Base-by-base conservation (phyloP, 495 filamentous ascomycete genomes). In the Aspergillus sclerotiicarbonarius region DNA sequence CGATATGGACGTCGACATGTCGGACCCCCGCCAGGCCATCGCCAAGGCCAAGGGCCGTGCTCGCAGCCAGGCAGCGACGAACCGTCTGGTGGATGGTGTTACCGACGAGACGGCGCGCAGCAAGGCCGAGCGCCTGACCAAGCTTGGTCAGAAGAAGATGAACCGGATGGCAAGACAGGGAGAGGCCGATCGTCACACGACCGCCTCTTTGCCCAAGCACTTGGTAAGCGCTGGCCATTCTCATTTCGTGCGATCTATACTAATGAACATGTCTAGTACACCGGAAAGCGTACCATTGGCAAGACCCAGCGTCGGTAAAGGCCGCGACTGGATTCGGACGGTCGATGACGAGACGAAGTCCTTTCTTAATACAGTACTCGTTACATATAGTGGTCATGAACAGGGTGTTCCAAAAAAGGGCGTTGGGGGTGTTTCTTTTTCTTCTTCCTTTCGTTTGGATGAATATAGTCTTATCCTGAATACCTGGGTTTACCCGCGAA, bases 81-180 rank as follows among this genome's bases (percentile, higher is more conserved):
- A 97, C 76, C 83, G 94, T 71, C 80, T 89, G 39, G 83, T 89
- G 32, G 93, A 96, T 55, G 94, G 94, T 77, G 72, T 80, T 41
- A 67, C 67, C 18, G 67, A 71, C 60, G 66, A 68, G 39, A 70
- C 67, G 41, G 77, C 81, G 31, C 82, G 91, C 59, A 82, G 76
- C 21, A 92, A 91, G 80, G 92, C 89, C 16, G 95, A 97, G 71
- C 86, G 86, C 64, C 73, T 91, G 68, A 79, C 82, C 63, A 98
- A 96, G 82, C 72, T 98, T 67, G 81, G 87, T 62, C 94, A 98
- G 86, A 91, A 92, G 82, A 90, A 91, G 86, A 97, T 95, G 92
- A 98, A 98, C 78, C 82, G 93, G 59, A 93, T 95, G 89, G 94
- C 94, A 44, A 85, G 92, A 69, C 86, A 90, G 80, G 94, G 94